These are phyloP conservation scores for Lycium barbarum DNA, from an alignment of 257 asterid species.

Conservation along the genomic window DNA sequence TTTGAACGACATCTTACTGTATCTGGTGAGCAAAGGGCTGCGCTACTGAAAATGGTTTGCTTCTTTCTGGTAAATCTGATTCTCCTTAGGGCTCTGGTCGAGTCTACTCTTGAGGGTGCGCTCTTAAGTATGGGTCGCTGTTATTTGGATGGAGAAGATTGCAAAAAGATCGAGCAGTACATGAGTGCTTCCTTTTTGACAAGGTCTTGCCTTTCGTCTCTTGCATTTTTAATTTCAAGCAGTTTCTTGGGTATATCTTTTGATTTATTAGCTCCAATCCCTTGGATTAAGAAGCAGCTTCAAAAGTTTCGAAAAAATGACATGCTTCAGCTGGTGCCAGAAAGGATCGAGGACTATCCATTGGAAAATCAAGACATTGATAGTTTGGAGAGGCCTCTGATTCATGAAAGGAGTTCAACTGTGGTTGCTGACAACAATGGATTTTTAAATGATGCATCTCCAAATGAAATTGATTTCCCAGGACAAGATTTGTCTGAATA, in stretches of 20 bases:
- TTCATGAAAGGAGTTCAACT: constrained; percentile 61
- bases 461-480: constrained; percentile 53
- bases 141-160: constrained; percentile 96
- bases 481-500: constrained; percentile 84
- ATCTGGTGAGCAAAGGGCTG: constrained; percentile 95
- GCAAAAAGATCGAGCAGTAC: constrained; percentile 87
- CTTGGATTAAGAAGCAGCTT: constrained; percentile 96
- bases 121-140: constrained; percentile 90
- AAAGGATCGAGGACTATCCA: constrained; percentile 73
- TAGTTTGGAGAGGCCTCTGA: constrained; percentile 72
- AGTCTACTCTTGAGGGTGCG: constrained; percentile 84
- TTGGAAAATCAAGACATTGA: constrained; percentile 66
- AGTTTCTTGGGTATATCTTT: constrained; percentile 95
- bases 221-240: constrained; percentile 90
- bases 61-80: constrained; percentile 96
- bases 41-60: constrained; percentile 93
- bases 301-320: constrained; percentile 84
- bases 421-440: constrained; percentile 52
- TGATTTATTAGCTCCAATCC: constrained; percentile 92
- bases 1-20: constrained; percentile 94
- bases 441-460: constrained; percentile 52
- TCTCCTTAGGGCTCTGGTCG: constrained; percentile 87
- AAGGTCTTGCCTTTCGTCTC: constrained; percentile 86
- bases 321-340: constrained; percentile 97
- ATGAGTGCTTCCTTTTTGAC: constrained; percentile 84